A percentile compares a stretch with the other conserved stretches of the same genome.
Conservation (phyloP, 2,329 filamentous ascomycete genomes). For the Fusarium sp. region DNA sequence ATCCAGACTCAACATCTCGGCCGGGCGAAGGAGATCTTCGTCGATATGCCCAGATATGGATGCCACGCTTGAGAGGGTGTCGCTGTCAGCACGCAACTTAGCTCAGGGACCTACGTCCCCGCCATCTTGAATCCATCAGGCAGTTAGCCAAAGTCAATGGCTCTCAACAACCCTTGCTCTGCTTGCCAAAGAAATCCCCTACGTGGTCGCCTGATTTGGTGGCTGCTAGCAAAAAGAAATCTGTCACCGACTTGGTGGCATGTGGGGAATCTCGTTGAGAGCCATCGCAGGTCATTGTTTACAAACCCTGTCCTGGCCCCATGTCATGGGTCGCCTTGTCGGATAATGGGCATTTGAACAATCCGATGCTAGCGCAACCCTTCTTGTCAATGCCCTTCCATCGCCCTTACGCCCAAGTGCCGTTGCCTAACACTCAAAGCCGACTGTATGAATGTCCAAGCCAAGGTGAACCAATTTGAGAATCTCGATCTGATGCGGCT, state of each 20-base stretch:
- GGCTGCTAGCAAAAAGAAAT: background rate
- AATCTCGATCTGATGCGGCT: background rate
- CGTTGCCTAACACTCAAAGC: background rate
- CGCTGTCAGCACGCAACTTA: constrained; percentile 11
- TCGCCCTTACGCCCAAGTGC: background rate
- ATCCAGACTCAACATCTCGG: background rate
- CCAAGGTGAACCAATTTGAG: background rate
- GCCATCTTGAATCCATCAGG: background rate
- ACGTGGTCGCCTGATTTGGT: constrained; percentile 4
- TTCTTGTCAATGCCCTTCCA: background rate
- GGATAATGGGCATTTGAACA: constrained; percentile 7
- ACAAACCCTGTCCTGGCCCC: background rate
- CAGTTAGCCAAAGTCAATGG: background rate
- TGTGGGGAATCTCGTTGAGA: background rate
- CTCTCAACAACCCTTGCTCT: background rate
- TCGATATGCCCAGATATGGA: constrained; percentile 1
- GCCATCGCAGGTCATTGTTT: background rate
- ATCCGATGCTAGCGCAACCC: constrained; percentile 7
- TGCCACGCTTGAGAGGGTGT: constrained; percentile 5
- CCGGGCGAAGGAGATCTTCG: constrained; percentile 2
- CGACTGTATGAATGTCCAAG: background rate
- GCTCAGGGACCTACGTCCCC: constrained; percentile 12
- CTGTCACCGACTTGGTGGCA: background rate
- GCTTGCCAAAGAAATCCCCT: constrained; percentile 4
- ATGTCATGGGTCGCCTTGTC: background rate